phyloP scores from a whole-genome alignment of 2,329 filamentous ascomycete genomes.

The Alternaria atra region DNA sequence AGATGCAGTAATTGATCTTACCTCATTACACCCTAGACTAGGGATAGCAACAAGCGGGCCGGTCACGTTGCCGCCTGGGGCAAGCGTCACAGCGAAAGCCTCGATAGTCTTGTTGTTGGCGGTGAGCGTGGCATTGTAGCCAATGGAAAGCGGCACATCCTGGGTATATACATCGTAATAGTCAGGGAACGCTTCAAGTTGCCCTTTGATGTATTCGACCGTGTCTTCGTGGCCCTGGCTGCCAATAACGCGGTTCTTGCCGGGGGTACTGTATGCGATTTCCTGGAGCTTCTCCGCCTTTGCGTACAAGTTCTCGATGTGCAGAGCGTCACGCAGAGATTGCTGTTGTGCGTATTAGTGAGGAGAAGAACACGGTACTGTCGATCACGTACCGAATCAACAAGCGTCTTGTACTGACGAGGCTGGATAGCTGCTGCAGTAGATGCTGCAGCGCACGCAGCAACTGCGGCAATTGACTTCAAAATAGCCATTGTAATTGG shows the following conservation, averaged over 20 bases:
- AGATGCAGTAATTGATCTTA: slow-evolving; percentile 13
- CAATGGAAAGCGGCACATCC: slow-evolving; percentile 34
- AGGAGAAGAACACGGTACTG: background rate
- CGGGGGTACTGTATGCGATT: slow-evolving; percentile 51
- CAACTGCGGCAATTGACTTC: slow-evolving; percentile 34
- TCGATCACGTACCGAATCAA: slow-evolving; percentile 31
- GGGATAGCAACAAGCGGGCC: slow-evolving; percentile 44
- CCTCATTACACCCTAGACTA: slow-evolving; percentile 48
- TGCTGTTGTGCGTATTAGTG: slow-evolving; percentile 22
- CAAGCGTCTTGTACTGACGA: slow-evolving; percentile 35
- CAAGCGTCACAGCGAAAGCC: slow-evolving; percentile 39
- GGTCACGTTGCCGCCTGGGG: slow-evolving; percentile 42
- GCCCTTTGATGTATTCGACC: slow-evolving; percentile 48
- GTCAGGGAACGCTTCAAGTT: slow-evolving; percentile 41
- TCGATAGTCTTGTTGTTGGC: slow-evolving; percentile 41
- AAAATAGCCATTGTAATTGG: slow-evolving; percentile 24
- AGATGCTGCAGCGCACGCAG: slow-evolving; percentile 29
- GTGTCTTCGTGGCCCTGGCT: slow-evolving; percentile 53
- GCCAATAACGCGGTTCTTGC: slow-evolving; percentile 54
- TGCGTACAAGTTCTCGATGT: slow-evolving; percentile 37
- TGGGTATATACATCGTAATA: slow-evolving; percentile 52
- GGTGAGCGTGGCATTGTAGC: slow-evolving; percentile 39
- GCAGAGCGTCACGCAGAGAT: slow-evolving; percentile 34
- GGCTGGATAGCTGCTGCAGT: slow-evolving; percentile 35
- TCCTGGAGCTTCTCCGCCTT: slow-evolving; percentile 48